Evolutionary conservation across 2,329 filamentous ascomycete species (phyloP), one percentile per base, ranked within the genome.

Genomic region (Geosmithia morbida): DNA sequence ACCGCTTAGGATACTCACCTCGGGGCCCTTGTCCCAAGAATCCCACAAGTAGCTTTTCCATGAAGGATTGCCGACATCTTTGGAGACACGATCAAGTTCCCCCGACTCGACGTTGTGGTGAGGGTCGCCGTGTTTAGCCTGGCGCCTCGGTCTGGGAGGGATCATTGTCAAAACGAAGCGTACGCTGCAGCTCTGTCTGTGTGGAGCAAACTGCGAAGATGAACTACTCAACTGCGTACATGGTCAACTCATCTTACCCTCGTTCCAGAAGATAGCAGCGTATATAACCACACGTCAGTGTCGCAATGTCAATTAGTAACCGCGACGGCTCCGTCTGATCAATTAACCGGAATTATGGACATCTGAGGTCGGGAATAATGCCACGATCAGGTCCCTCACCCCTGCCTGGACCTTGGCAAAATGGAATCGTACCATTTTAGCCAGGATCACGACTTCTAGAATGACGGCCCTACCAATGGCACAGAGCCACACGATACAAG

Each of bases 41-140:
- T 47, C 46, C 46, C 46, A 47, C 1, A 47, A 26, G 22, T 47
- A 47, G 18, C 37, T 43, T 14, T 30, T 41, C 46, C 46, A 47
- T 29, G 46, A 26, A 6, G 18, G 20, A 13, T 47, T 43, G 22
- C 17, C 13, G 8, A 17, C 44, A 30, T 14, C 13, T n/a, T 19
- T 19, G n/a, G 41, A 13, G 6, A 3, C 41, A 42, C 14, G 6
- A 11, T 3, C 10, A 37, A 3, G 14, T 16, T 37, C 33, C 11
- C 33, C 33, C 33, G 14, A 37, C 33, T 37, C 33, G 33, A 11
- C 33, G 14, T 16, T 37, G 33, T 16, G 11, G 33, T 37, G 33
- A 16, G 14, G 33, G 11, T 37, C 14, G 5, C 33, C 33, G 3
- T 11, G 3, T 16, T 37, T 37, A 13, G 11, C 11, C 3, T 16